phyloP scores from a whole-genome alignment of 805 yeast genomes.

The Candida railenensis region DNA sequence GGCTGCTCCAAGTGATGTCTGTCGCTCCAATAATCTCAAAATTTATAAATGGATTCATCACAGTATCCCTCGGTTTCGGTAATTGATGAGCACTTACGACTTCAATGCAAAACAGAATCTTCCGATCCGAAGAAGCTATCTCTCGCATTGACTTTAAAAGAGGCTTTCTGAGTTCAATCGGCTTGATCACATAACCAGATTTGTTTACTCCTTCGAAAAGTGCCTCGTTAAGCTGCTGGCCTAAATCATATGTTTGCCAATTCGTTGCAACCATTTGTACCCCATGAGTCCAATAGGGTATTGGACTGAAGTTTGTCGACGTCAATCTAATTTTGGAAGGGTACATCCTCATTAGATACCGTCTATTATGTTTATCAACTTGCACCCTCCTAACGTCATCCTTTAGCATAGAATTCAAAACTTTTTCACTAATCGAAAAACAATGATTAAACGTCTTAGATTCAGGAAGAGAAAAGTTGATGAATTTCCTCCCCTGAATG shows the following conservation, averaged over 20 bases:
- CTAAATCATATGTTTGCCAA: slow-evolving; percentile 91
- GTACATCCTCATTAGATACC: slow-evolving; percentile 77
- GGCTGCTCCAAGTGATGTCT: slow-evolving; percentile 21
- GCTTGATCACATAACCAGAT: slow-evolving; percentile 81
- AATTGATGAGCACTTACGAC: slow-evolving; percentile 84
- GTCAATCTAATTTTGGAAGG: slow-evolving; percentile 78
- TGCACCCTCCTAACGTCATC: slow-evolving; percentile 56
- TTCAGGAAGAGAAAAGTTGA: slow-evolving; percentile 82
- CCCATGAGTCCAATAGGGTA: slow-evolving; percentile 79
- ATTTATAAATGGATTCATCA: slow-evolving; percentile 60
- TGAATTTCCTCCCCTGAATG: slow-evolving; percentile 70
- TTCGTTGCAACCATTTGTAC: slow-evolving; percentile 95
- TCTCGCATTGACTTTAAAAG: slow-evolving; percentile 21
- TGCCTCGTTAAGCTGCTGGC: slow-evolving; percentile 86
- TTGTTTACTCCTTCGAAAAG: slow-evolving; percentile 61
- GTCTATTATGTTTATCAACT: slow-evolving; percentile 72
- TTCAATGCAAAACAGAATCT: slow-evolving; percentile 22
- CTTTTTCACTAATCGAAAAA: slow-evolving; percentile 82
- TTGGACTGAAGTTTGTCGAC: slow-evolving; percentile 81
- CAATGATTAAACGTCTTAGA: slow-evolving; percentile 79
- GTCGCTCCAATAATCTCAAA: slow-evolving; percentile 57
- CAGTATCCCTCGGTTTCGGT: slow-evolving; percentile 61
- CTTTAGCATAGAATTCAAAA: slow-evolving; percentile 59
- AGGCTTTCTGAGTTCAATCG: slow-evolving; percentile 44
- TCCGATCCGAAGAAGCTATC: neutral